Evolutionary conservation across 805 yeast genomes (phyloP).

Genomic region (Saturnispora quitensis): DNA sequence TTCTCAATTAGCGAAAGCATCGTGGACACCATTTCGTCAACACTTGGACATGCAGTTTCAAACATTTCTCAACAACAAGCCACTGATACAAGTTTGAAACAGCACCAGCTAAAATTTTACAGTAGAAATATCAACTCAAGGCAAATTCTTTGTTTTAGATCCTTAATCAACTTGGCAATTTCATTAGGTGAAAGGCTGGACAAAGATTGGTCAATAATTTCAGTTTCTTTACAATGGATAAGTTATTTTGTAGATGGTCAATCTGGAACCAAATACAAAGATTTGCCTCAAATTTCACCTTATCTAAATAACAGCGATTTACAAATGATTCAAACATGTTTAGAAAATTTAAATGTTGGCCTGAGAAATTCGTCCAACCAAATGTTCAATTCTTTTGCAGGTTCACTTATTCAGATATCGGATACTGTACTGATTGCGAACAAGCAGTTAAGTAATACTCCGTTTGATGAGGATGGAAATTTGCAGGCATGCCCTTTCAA

Average conservation of each 20-base stretch:
- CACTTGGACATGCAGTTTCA: conserved; percentile 31
- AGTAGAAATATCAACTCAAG: conserved; percentile 49
- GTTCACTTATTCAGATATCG: conserved; percentile 38
- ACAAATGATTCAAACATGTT: conserved; percentile 43
- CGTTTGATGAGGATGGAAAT: conserved; percentile 14
- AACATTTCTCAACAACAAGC: conserved; percentile 15
- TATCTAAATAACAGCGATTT: conserved; percentile 38
- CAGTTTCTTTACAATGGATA: conserved; percentile 69
- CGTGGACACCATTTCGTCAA: conserved; percentile 41
- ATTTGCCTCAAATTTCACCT: conserved; percentile 36
- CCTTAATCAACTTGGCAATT: conserved; percentile 64
- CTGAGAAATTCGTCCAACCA: conserved; percentile 44
- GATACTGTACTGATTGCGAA: conserved; percentile 16
- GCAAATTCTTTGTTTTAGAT: conserved; percentile 69
- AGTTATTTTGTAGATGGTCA: conserved; percentile 63
- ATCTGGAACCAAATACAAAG: conserved; percentile 32
- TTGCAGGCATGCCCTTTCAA: conserved; percentile 43
- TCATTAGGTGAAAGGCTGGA: conserved; percentile 73
- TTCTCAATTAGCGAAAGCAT: conserved; percentile 41
- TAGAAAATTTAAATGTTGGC: conserved; percentile 54
- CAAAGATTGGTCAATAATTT: conserved; percentile 54
- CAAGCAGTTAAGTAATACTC: conserved; percentile 13
- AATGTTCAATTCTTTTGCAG: conserved; percentile 41
- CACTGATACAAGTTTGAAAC: background rate
- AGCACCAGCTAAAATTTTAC: conserved; percentile 18